Percentiles rank a stretch among this genome's conserved stretches.
These are phyloP conservation scores for Basidiobolus meristosporus DNA, from an alignment of 371 early-diverging fungal species.

Conservation along the genomic window DNA sequence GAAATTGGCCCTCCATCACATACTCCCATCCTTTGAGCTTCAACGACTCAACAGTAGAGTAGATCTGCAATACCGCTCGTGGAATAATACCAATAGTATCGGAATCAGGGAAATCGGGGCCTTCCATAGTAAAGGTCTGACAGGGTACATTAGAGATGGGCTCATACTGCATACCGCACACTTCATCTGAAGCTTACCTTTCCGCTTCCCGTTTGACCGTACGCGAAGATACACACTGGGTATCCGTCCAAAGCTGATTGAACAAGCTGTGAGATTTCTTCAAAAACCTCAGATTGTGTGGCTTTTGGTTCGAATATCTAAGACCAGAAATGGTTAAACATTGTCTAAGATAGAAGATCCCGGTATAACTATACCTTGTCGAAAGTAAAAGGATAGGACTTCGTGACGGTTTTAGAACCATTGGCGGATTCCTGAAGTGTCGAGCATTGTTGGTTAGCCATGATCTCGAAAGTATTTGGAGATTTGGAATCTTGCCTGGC, in stretches of 20 bases:
- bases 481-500: constrained; percentile 4
- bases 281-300: constrained; percentile 74
- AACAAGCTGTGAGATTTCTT: constrained; percentile 86
- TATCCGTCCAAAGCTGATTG: constrained; percentile 95
- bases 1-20: constrained; percentile 61
- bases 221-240: constrained; percentile 95
- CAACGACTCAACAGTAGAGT: constrained; percentile 45
- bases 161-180: too few species aligned
- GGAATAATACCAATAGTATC: constrained; percentile 78
- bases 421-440: constrained; percentile 2
- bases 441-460: too few species aligned
- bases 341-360: too few species aligned
- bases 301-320: constrained; percentile 4
- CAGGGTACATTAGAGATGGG: too few species aligned
- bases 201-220: constrained; percentile 99
- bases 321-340: too few species aligned
- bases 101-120: constrained; percentile 17
- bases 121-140: constrained; percentile 64
- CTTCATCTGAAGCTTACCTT: constrained; percentile 28
- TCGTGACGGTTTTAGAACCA: constrained; percentile 15
- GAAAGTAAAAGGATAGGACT: constrained; percentile 57
- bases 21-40: constrained; percentile 73
- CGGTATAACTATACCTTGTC: constrained; percentile 77
- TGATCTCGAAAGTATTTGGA: too few species aligned
- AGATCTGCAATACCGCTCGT: constrained; percentile 73